Evolutionary conservation across 371 early-diverging fungal species (phyloP).

Genomic region (Racocetra persica): DNA sequence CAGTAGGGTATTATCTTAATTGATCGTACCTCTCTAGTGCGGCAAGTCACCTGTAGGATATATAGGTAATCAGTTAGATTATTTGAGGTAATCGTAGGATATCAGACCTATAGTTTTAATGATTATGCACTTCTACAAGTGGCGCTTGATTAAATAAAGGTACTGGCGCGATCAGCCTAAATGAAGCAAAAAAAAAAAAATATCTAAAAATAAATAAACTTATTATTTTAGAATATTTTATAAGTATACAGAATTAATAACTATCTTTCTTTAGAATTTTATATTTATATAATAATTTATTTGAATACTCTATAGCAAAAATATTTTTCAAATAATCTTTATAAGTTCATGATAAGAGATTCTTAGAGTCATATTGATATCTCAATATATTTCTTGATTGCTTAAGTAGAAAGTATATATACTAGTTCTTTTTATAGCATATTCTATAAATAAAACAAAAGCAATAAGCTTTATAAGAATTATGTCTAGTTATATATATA

Average conservation of each 20-base stretch:
- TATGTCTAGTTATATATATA: neutral
- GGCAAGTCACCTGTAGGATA: too few relatives aligned
- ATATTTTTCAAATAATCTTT: neutral
- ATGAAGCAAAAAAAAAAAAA: too few relatives aligned
- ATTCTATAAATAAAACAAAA: neutral
- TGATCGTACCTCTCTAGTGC: too few relatives aligned
- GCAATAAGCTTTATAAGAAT: neutral
- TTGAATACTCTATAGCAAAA: neutral
- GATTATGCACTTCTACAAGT: too few relatives aligned
- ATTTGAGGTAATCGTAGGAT: too few relatives aligned
- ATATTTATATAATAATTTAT: neutral
- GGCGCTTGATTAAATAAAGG: too few relatives aligned
- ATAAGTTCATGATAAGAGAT: neutral
- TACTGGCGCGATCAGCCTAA: too few relatives aligned
- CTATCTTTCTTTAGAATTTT: too few relatives aligned
- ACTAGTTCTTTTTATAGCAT: neutral
- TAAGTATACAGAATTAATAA: neutral
- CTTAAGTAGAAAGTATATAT: neutral
- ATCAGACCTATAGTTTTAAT: too few relatives aligned
- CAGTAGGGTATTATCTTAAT: too few relatives aligned
- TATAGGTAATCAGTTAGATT: too few relatives aligned
- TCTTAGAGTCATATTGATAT: neutral
- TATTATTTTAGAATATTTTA: neutral
- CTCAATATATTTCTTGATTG: neutral
- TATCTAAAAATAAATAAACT: neutral